Base-by-base conservation (phyloP, 331 rosid genomes). In the Cydonia oblonga region DNA sequence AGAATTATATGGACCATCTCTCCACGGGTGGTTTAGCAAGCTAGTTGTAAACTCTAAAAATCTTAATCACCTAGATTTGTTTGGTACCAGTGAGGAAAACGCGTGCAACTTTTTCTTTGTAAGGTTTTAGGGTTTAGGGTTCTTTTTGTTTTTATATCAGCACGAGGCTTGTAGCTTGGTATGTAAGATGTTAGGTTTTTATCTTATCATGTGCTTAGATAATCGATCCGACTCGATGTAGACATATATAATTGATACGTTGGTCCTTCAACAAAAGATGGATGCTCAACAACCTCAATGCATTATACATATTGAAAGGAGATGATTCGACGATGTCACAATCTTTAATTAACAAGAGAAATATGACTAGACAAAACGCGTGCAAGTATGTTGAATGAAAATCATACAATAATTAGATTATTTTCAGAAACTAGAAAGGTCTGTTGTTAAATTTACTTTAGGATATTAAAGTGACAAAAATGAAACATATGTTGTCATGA, bases 401-500 rank as follows among this genome's bases (percentile, higher is more conserved):
- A 49, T 7, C 20, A 49, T 49, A 49, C 20, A 49, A 49, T 16
- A 7, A 16, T 2, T 5, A 49, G 20, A 49, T 49, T 49, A 49
- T 46, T 46, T 46, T 46, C 1, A 46, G 1, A 46, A 46, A 46
- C 3, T 0, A 46, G 9, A 7, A 46, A 46, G 16, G 6, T 46
- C 6, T 46, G 9, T 16, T 16, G 20, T 46, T 35, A 46, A 46
- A 46, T 46, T 46, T 16, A 46, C 6, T 54, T 20, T 53, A 53
- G 60, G 62, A 38, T 20, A 59, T 64, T 29, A 15, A 58, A 53
- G 19, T 74, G 75, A 74, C 66, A 52, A 40, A 57, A 53, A 71
- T 66, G 69, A 63, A 61, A 32, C 6, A 29, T 18, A 61, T 28
- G 24, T 29, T 7, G 22, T 20, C 42, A n/a, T n/a, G n/a, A n/a